Evolutionary conservation across 2,329 filamentous ascomycete genomes (phyloP), one percentile per base, ranked within the genome.

Genomic region (Aspergillus terreus): DNA sequence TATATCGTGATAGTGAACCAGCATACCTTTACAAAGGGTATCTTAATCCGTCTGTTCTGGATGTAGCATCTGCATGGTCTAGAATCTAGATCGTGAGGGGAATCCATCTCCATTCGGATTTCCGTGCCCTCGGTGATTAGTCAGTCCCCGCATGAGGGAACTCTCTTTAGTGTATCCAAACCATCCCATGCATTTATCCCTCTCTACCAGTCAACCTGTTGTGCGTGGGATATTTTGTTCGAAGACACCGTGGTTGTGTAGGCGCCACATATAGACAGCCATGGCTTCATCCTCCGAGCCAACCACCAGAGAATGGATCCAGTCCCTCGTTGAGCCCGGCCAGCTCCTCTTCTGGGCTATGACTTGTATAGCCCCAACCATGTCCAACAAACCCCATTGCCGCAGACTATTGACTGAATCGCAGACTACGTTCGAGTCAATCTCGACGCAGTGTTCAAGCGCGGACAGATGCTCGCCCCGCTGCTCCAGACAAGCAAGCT

Each of bases 391-490:
- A 10, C 14, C 17, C 15, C 4, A n/a, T 17, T 17, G 36, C 23
- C 6, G 1, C 9, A 12, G 23, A 46, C 60, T 64, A 53, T 64
- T 7, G 23, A 30, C 11, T 1, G 33, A 46, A 10, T 11, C 5
- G 19, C 41, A 73, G 71, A 65, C 48, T 71, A 72, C 32, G 42
- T 65, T 4, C 52, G 56, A 19, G 64, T 68, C 32, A 62, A 67
- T 17, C 27, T 63, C 10, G 70, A 71, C 49, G 62, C 64, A 1
- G 55, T 72, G 10, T 67, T 73, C 25, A 50, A 57, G 19, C 58
- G 60, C 2, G 70, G 70, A 14, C 60, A 71, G 46, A 30, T 70
- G 17, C 60, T 72, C n/a, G 65, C 69, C 2, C 69, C 69, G 1
- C 49, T 73, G 15, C 53, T 67, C 1, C 63, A 66, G 11, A 55